phyloP scores from a whole-genome alignment of 2,329 filamentous ascomycete genomes.

The Shiraia bambusicola region DNA sequence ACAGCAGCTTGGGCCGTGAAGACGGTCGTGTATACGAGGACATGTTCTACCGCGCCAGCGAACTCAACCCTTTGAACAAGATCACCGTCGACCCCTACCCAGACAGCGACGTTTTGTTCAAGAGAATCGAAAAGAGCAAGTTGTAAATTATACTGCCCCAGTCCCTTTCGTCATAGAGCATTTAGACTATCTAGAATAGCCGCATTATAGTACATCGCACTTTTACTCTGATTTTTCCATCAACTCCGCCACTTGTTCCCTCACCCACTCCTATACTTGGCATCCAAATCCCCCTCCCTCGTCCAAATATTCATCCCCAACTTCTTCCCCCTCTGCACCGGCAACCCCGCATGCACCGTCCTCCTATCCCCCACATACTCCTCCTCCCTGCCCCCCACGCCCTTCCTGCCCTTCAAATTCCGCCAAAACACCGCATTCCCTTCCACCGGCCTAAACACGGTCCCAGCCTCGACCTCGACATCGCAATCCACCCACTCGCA shows the following conservation, averaged over 20 bases:
- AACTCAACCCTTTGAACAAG: constrained; percentile 72
- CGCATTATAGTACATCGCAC: background rate
- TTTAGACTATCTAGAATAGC: background rate
- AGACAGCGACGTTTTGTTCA: constrained; percentile 61
- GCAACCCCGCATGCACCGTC: constrained; percentile 56
- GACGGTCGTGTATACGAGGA: constrained; percentile 79
- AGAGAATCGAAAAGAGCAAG: constrained; percentile 61
- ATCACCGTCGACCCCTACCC: constrained; percentile 73
- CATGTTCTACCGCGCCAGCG: constrained; percentile 70
- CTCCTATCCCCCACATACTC: constrained; percentile 54
- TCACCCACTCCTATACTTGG: constrained; percentile 17
- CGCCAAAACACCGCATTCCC: constrained; percentile 63
- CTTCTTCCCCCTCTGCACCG: constrained; percentile 57
- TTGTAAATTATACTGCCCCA: constrained; percentile 37
- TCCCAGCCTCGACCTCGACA: constrained; percentile 43
- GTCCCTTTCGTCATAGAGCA: background rate
- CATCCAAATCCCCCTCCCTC: constrained; percentile 19
- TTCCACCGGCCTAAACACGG: constrained; percentile 58
- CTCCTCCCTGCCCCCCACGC: constrained; percentile 54
- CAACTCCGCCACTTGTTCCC: too few relatives aligned
- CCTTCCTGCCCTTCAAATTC: constrained; percentile 56
- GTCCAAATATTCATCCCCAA: constrained; percentile 42
- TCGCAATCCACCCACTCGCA: constrained; percentile 58
- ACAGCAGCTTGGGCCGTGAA: constrained; percentile 67
- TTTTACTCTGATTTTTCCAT: background rate